These are phyloP conservation scores for Melaleuca quinquenervia DNA, from an alignment of 345 rosid species.

Conservation along the genomic window DNA sequence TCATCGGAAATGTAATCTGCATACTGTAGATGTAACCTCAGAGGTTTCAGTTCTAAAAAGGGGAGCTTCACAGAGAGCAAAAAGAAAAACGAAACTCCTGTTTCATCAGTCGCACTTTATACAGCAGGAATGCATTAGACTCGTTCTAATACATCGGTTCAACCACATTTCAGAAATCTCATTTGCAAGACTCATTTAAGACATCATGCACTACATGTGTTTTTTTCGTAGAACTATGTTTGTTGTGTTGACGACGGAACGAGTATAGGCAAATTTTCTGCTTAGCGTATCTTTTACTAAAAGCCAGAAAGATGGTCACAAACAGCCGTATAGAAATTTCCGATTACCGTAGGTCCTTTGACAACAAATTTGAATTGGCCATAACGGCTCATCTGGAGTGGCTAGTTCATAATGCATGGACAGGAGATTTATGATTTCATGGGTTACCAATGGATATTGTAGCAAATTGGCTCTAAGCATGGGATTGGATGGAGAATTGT, in stretches of 20 bases:
- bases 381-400: neutral
- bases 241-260: neutral
- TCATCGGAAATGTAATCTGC: neutral
- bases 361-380: neutral
- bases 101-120: neutral
- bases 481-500: conserved; percentile 22
- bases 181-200: neutral
- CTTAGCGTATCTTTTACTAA: neutral
- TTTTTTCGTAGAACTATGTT: neutral
- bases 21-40: neutral
- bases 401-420: neutral
- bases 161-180: neutral
- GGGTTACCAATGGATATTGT: conserved; percentile 8
- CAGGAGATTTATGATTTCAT: neutral
- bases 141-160: neutral
- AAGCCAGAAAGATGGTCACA: neutral
- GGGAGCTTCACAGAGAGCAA: neutral
- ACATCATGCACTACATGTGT: neutral
- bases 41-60: neutral
- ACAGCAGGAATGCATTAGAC: neutral
- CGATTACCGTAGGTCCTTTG: neutral
- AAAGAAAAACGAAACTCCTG: neutral
- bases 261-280: neutral
- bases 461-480: conserved; percentile 39
- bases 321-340: neutral